These are phyloP conservation scores for Apiospora hydei DNA, from an alignment of 2,329 filamentous ascomycete species.

Conservation along the genomic window DNA sequence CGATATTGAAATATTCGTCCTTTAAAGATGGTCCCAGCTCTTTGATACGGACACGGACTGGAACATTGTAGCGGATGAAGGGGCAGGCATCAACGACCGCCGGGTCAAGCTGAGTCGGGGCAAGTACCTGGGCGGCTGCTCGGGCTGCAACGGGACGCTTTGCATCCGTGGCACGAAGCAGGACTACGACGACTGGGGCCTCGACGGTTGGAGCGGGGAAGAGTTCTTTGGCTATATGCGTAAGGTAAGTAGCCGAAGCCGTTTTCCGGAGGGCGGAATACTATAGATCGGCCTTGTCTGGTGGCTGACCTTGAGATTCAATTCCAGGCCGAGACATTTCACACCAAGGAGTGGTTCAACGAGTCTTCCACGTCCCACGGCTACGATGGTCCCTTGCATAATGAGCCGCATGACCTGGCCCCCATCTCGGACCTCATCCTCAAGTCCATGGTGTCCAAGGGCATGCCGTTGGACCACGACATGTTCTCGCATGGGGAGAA, in stretches of 20 bases:
- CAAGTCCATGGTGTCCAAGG: constrained; percentile 61
- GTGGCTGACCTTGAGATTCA: constrained; percentile 27
- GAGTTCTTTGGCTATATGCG: constrained; percentile 64
- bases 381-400: constrained; percentile 58
- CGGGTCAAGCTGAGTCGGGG: constrained; percentile 57
- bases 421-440: constrained; percentile 63
- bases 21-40: constrained; percentile 48
- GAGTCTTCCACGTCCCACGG: constrained; percentile 57
- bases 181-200: constrained; percentile 59
- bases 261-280: neutral
- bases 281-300: neutral
- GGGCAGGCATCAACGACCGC: constrained; percentile 47
- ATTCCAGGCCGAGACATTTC: constrained; percentile 61
- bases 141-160: constrained; percentile 57
- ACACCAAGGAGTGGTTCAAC: constrained; percentile 64
- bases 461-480: constrained; percentile 62
- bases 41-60: constrained; percentile 58
- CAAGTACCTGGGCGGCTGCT: constrained; percentile 57
- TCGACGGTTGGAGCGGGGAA: constrained; percentile 62
- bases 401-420: constrained; percentile 64
- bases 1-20: neutral
- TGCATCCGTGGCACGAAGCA: constrained; percentile 57
- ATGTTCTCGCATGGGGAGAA: constrained; percentile 63
- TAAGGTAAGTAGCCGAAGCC: constrained; percentile 49
- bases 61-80: constrained; percentile 55